A percentile compares a stretch with the other conserved stretches of the same genome.
Conservation (phyloP, 768 basidiomycete species). For the Collybiopsis confluens region DNA sequence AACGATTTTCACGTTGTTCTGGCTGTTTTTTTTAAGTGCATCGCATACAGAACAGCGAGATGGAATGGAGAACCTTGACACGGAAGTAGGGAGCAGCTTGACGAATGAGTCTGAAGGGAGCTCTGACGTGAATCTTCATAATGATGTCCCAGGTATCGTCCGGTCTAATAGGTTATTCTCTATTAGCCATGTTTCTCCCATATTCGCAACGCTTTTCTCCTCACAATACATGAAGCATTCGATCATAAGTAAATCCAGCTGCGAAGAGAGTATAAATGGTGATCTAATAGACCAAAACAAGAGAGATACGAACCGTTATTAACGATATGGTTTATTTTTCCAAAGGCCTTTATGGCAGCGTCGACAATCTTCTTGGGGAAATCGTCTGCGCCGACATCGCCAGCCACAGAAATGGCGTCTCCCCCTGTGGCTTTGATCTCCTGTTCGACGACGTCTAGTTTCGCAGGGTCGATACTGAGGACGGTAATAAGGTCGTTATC, state of each 20-base stretch:
- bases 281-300: too few relatives aligned
- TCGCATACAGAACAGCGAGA: too few relatives aligned
- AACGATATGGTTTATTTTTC: constrained; percentile 83
- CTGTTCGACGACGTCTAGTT: constrained; percentile 58
- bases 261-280: too few relatives aligned
- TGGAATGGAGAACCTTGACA: constrained; percentile 43
- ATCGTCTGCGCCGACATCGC: constrained; percentile 80
- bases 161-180: too few relatives aligned
- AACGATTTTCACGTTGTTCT: constrained; percentile 60
- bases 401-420: constrained; percentile 67
- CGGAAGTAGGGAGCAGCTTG: constrained; percentile 85
- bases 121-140: constrained; percentile 79
- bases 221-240: constrained; percentile 88
- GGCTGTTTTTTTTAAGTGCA: too few relatives aligned
- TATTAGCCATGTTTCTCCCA: too few relatives aligned
- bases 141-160: constrained; percentile 83
- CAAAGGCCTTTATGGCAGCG: constrained; percentile 72
- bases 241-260: constrained; percentile 80
- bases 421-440: constrained; percentile 76
- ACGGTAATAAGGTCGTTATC: too few relatives aligned
- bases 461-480: constrained; percentile 73
- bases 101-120: constrained; percentile 81
- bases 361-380: constrained; percentile 77
- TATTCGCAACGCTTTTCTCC: too few relatives aligned
- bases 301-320: constrained; percentile 58